A percentile compares a stretch with the other conserved stretches of the same genome.
Evolutionary conservation across 2,329 filamentous ascomycete genomes (phyloP).

Genomic region (Beauveria sp.): DNA sequence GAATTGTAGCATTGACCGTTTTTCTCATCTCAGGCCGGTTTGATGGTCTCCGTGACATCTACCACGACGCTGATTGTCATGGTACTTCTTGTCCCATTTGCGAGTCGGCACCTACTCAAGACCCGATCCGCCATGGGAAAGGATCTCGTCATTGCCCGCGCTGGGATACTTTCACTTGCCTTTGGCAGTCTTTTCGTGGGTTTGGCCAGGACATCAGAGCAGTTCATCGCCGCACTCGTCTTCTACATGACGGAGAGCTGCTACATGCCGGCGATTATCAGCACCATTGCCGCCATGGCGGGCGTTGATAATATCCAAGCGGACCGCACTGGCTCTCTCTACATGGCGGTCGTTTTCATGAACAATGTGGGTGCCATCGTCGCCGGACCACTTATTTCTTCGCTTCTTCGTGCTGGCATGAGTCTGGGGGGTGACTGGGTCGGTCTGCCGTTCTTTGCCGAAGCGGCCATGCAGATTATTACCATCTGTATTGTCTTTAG

Average conservation of each 20-base stretch:
- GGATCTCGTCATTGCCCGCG: constrained; percentile 1
- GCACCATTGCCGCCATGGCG: constrained; percentile 3
- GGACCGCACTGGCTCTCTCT: neutral
- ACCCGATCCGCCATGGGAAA: constrained; percentile 1
- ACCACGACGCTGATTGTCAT: neutral
- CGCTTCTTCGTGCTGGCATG: constrained; percentile 2
- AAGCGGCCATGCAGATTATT: neutral
- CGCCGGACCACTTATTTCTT: constrained; percentile 1
- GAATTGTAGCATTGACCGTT: neutral
- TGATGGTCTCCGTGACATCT: constrained; percentile 3
- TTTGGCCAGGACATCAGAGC: neutral
- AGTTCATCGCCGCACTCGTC: constrained; percentile 1
- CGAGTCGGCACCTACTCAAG: neutral
- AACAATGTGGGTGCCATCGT: neutral
- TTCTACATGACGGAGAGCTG: constrained; percentile 5
- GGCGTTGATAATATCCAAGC: neutral
- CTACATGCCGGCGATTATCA: constrained; percentile 6
- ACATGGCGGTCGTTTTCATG: constrained; percentile 2
- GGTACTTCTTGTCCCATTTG: neutral
- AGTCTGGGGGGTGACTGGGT: constrained; percentile 3
- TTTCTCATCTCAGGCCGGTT: neutral
- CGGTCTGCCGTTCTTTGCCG: constrained; percentile 7
- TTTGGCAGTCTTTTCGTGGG: constrained; percentile 2
- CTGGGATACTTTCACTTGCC: neutral
- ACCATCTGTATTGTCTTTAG: constrained; percentile 9